A percentile compares a stretch with the other conserved stretches of the same genome.
Evolutionary conservation across 1,139 yeast genomes (phyloP).

Genomic region (Suhomyces bokatorum): DNA sequence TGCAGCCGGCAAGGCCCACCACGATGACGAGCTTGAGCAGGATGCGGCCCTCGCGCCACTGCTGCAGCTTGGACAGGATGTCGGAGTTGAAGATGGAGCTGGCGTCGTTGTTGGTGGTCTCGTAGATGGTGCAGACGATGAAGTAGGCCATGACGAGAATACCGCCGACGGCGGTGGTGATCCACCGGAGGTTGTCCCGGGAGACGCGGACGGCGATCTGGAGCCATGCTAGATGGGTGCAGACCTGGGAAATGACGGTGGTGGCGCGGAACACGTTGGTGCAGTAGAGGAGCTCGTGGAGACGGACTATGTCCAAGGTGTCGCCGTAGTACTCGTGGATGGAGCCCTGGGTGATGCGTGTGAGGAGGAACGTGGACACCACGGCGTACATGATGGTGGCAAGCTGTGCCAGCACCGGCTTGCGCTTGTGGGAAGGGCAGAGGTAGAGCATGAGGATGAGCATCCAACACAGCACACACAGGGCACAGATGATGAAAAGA

Average conservation of each 20-base stretch:
- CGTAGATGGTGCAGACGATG: conserved; percentile 18
- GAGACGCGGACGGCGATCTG: conserved; percentile 36
- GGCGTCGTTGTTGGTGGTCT: conserved; percentile 13
- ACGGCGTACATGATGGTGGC: conserved; percentile 49
- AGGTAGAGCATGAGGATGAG: conserved; percentile 46
- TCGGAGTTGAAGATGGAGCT: conserved; percentile 17
- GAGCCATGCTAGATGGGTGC: conserved; percentile 42
- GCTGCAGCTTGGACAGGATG: conserved; percentile 4
- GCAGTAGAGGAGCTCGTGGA: conserved; percentile 32
- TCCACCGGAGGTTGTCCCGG: conserved; percentile 22
- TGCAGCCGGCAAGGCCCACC: conserved; percentile 28
- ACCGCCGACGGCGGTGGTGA: conserved; percentile 21
- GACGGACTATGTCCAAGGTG: conserved; percentile 36
- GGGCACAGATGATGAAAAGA: conserved; percentile 41
- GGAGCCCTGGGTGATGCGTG: conserved; percentile 36
- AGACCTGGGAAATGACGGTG: conserved; percentile 31
- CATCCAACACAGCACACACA: conserved; percentile 55
- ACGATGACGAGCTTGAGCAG: conserved; percentile 26
- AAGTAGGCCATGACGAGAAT: conserved; percentile 23
- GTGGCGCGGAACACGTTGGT: conserved; percentile 32
- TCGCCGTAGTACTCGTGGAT: conserved; percentile 38
- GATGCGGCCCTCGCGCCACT: conserved; percentile 19
- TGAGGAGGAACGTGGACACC: conserved; percentile 43
- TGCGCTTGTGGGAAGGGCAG: conserved; percentile 44
- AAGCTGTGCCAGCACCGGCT: conserved; percentile 47